Percentiles rank a stretch among this genome's conserved stretches.
Evolutionary conservation across 805 yeast genomes (phyloP).

Genomic region (Metschnikowia drakensbergensis): DNA sequence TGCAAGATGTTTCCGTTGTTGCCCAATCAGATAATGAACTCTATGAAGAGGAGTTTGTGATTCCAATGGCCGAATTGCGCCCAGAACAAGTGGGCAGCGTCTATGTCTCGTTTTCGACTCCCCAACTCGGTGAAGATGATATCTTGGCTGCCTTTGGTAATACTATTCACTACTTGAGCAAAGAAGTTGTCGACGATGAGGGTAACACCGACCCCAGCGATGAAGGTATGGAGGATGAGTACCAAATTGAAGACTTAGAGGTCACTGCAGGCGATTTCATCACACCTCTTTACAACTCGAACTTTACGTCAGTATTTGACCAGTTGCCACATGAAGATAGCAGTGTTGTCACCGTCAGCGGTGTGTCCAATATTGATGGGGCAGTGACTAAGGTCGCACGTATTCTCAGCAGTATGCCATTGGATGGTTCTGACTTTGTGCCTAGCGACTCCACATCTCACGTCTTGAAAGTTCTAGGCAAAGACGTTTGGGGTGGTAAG

Average conservation of each 20-base stretch:
- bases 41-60: slow-evolving; percentile 63
- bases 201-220: slow-evolving; percentile 60
- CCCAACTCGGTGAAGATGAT: slow-evolving; percentile 42
- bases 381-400: slow-evolving; percentile 50
- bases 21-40: slow-evolving; percentile 59
- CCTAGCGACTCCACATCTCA: slow-evolving; percentile 59
- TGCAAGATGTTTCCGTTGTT: slow-evolving; percentile 72
- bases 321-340: slow-evolving; percentile 58
- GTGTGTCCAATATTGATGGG: slow-evolving; percentile 31
- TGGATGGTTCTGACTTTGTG: slow-evolving; percentile 69
- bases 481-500: slow-evolving; percentile 59
- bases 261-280: slow-evolving; percentile 79
- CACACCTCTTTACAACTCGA: slow-evolving; percentile 70
- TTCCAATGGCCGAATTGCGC: slow-evolving; percentile 66
- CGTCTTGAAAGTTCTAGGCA: slow-evolving; percentile 77
- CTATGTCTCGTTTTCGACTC: slow-evolving; percentile 71
- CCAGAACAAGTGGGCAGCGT: slow-evolving; percentile 72
- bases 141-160: slow-evolving; percentile 52
- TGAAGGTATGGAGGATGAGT: slow-evolving; percentile 91
- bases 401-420: slow-evolving; percentile 51
- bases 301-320: slow-evolving; percentile 71
- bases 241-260: slow-evolving; percentile 78
- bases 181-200: slow-evolving; percentile 74
- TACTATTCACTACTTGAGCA: slow-evolving; percentile 67
- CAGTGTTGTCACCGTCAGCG: slow-evolving; percentile 63